Conservation (phyloP, 768 basidiomycete species). For the Hysterangium stoloniferum region DNA sequence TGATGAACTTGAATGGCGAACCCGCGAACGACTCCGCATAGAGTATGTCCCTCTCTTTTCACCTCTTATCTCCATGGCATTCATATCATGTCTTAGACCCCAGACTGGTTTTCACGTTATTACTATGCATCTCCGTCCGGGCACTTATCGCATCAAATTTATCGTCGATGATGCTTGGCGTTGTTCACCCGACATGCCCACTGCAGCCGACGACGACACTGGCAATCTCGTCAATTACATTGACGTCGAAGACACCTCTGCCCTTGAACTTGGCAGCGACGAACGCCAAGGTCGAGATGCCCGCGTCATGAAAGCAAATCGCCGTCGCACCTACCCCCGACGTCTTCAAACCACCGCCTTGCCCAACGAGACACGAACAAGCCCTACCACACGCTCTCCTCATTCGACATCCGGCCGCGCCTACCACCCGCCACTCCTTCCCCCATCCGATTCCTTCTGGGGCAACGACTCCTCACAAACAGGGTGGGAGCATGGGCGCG, state of each 20-base stretch:
- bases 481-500: constrained; percentile 10
- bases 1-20: constrained; percentile 65
- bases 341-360: constrained; percentile 24
- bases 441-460: constrained; percentile 7
- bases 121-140: constrained; percentile 59
- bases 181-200: constrained; percentile 45
- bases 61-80: constrained; percentile 14
- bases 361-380: no score
- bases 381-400: constrained; percentile 16
- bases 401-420: constrained; percentile 26
- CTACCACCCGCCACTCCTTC: constrained; percentile 17
- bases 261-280: constrained; percentile 11
- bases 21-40: constrained; percentile 4
- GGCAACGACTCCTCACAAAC: constrained; percentile 27
- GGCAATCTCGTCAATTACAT: constrained; percentile 94
- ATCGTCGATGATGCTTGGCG: constrained; percentile 88
- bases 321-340: constrained; percentile 22
- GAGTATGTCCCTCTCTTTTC: neutral
- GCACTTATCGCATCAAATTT: constrained; percentile 92
- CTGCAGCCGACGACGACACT: constrained; percentile 83
- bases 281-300: constrained; percentile 19
- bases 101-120: constrained; percentile 26
- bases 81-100: constrained; percentile 25
- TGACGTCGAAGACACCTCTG: constrained; percentile 41
- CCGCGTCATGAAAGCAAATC: constrained; percentile 15